phyloP scores from a whole-genome alignment of 129 eudicot species.

The Lactuca sativa region DNA sequence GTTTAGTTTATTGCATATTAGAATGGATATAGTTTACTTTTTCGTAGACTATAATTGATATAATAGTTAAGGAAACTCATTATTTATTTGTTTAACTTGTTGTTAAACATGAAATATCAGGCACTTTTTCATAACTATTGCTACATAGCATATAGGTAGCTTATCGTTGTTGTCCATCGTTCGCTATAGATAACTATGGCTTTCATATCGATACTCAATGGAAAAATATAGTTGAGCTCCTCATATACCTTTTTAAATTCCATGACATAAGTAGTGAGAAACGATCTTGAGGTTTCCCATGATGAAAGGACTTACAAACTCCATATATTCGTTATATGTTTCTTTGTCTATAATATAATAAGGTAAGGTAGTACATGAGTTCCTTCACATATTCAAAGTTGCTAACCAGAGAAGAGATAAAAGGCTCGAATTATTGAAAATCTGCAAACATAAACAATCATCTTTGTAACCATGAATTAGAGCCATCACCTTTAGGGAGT shows the following conservation, averaged over 20 bases:
- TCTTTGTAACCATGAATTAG: not conserved
- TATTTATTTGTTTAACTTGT: too few relatives aligned
- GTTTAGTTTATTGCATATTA: too few relatives aligned
- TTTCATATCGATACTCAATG: not conserved
- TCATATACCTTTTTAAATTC: not conserved
- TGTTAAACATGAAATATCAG: too few relatives aligned
- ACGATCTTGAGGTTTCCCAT: not conserved
- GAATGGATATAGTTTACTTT: too few relatives aligned
- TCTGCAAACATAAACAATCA: not conserved
- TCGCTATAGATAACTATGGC: not conserved
- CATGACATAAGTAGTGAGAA: not conserved
- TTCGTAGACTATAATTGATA: too few relatives aligned
- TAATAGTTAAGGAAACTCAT: too few relatives aligned
- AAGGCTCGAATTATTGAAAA: not conserved
- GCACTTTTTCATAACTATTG: too few relatives aligned
- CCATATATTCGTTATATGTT: too few relatives aligned
- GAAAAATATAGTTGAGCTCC: not conserved
- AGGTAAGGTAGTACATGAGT: too few relatives aligned
- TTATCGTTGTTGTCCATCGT: not conserved
- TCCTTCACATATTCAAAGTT: too few relatives aligned
- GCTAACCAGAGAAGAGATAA: not conserved
- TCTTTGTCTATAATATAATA: not conserved
- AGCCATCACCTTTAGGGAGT: too few relatives aligned
- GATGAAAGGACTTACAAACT: not conserved
- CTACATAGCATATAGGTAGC: not conserved